These are phyloP conservation scores for Fusarium torulosum DNA, from an alignment of 2,329 filamentous ascomycete species.

Conservation along the genomic window DNA sequence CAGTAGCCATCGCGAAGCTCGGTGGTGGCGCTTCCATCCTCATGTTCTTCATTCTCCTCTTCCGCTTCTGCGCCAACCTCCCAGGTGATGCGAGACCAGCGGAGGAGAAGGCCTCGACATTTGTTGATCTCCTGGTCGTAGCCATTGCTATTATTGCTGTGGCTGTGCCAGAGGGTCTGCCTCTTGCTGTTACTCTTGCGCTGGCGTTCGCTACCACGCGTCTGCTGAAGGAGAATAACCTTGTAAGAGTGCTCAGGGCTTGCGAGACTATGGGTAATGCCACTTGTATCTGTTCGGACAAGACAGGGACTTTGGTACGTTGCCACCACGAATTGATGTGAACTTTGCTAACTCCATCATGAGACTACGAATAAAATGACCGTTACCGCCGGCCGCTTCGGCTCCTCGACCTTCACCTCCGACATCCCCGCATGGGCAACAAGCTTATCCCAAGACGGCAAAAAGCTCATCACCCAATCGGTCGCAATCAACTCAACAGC, in stretches of 20 bases:
- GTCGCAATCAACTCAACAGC: conserved; percentile 77
- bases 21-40: conserved; percentile 82
- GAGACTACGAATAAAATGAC: conserved; percentile 73
- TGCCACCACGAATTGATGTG: fast-evolving
- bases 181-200: conserved; percentile 81
- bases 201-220: conserved; percentile 81
- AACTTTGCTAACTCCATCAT: background rate
- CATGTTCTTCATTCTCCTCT: conserved; percentile 86
- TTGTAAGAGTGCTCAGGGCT: conserved; percentile 80
- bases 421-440: conserved; percentile 32
- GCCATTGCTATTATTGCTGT: conserved; percentile 85
- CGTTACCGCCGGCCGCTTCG: conserved; percentile 71
- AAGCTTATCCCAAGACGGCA: conserved; percentile 39
- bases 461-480: conserved; percentile 54
- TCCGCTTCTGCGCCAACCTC: conserved; percentile 83
- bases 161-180: conserved; percentile 81
- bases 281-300: conserved; percentile 76
- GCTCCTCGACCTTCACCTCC: conserved; percentile 58
- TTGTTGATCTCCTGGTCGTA: conserved; percentile 81
- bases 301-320: conserved; percentile 70
- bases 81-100: conserved; percentile 63
- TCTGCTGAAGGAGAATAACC: conserved; percentile 82
- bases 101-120: conserved; percentile 81
- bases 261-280: conserved; percentile 88
- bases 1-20: conserved; percentile 81